Evolutionary conservation across 768 basidiomycete genomes (phyloP).

Genomic region (Boletales sp.): DNA sequence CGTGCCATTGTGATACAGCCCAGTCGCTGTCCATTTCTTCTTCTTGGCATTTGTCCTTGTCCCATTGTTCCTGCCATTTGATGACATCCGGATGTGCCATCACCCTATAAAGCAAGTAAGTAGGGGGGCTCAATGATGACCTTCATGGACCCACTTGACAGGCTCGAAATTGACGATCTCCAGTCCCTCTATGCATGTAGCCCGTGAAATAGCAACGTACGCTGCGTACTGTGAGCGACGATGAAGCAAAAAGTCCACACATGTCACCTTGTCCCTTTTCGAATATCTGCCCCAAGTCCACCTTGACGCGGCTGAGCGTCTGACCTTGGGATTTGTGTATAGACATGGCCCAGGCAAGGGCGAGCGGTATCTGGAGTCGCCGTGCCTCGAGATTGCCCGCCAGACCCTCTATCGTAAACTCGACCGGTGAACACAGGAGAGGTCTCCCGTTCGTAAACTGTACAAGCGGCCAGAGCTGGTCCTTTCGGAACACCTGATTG

Average conservation of each 20-base stretch:
- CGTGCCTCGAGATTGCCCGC: constrained; percentile 33
- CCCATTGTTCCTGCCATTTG: constrained; percentile 29
- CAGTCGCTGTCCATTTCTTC: constrained; percentile 34
- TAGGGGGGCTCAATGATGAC: neutral
- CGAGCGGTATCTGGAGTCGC: constrained; percentile 65
- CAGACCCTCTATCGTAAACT: constrained; percentile 33
- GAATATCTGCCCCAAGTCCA: constrained; percentile 87
- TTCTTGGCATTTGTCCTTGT: constrained; percentile 21
- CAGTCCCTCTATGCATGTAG: constrained; percentile 38
- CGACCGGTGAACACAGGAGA: constrained; percentile 31
- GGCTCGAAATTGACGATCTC: constrained; percentile 37
- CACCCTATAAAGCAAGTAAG: constrained; percentile 23
- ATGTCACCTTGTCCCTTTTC: constrained; percentile 65
- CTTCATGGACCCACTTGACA: constrained; percentile 21
- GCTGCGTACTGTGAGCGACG: constrained; percentile 15
- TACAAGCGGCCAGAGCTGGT: constrained; percentile 33
- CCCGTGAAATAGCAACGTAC: constrained; percentile 38
- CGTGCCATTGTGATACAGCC: constrained; percentile 30
- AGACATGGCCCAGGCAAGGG: constrained; percentile 95
- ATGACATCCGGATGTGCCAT: constrained; percentile 35
- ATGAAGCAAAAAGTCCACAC: neutral
- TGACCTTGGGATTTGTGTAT: constrained; percentile 99
- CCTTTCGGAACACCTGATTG: constrained; percentile 8
- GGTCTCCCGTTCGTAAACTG: constrained; percentile 29
- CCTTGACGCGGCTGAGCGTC: constrained; percentile 89